Percentiles rank a stretch among this genome's conserved stretches.
These are phyloP conservation scores for Rhizophagus clarus DNA, from an alignment of 192 early-diverging fungal genomes.

Conservation along the genomic window DNA sequence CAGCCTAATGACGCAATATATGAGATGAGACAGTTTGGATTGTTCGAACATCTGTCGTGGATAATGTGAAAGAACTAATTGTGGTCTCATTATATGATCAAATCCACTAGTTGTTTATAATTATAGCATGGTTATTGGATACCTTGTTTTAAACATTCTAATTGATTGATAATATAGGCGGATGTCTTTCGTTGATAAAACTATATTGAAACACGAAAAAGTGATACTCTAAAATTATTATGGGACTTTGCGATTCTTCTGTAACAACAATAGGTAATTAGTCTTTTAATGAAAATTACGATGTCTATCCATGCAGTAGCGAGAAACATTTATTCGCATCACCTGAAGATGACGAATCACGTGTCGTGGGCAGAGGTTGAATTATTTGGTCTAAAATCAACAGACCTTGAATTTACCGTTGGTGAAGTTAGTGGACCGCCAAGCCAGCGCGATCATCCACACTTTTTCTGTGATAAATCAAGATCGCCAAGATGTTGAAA, in stretches of 20 bases:
- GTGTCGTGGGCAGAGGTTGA: constrained; percentile 3
- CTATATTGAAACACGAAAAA: constrained; percentile 17
- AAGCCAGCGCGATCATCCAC: constrained; percentile 11
- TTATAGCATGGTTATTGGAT: not conserved
- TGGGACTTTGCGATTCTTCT: constrained; percentile 19
- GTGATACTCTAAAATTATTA: constrained; percentile 7
- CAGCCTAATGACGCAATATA: not conserved
- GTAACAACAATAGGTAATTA: constrained; percentile 19
- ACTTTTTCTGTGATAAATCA: constrained; percentile 19
- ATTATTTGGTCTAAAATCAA: constrained; percentile 17
- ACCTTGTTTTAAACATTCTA: not conserved
- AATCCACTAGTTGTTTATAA: not conserved
- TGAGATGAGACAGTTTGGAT: constrained; percentile 14
- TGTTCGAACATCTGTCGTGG: not conserved
- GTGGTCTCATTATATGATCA: constrained; percentile 1
- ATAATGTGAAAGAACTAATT: constrained; percentile 19
- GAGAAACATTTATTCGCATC: constrained; percentile 18
- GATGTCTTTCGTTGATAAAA: constrained; percentile 5
- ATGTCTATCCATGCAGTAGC: constrained; percentile 11
- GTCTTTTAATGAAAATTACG: constrained; percentile 1
- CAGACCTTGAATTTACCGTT: constrained; percentile 20
- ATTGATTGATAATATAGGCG: not conserved
- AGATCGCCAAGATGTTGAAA: constrained; percentile 23
- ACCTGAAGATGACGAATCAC: constrained; percentile 22
- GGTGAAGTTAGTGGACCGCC: constrained; percentile 24